These are phyloP conservation scores for Chlorella sp. DNA, from an alignment of 139 green algal genomes.

Conservation along the genomic window DNA sequence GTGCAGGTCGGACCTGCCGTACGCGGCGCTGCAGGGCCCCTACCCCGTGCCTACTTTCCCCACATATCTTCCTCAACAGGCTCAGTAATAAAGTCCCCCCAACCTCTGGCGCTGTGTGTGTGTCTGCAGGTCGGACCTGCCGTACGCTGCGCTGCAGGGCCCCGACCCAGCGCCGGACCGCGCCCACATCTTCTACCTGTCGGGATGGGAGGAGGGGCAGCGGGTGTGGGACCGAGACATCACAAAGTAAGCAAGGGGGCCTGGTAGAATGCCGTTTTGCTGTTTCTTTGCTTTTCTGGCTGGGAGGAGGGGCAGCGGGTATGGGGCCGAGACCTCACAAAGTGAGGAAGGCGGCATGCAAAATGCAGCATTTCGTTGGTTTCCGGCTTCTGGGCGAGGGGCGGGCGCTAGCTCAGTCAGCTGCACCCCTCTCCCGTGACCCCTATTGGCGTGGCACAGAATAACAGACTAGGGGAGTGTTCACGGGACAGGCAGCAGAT, in stretches of 20 bases:
- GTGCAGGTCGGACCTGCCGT: conserved; percentile 37
- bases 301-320: too few species aligned
- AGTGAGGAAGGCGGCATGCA: too few species aligned
- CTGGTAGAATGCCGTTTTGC: too few species aligned
- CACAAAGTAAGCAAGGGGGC: neutral
- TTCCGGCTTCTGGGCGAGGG: neutral
- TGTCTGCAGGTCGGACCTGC: conserved; percentile 25
- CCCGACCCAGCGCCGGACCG: conserved; percentile 23
- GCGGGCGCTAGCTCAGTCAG: too few species aligned
- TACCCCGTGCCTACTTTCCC: conserved; percentile 31
- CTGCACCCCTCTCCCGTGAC: too few species aligned
- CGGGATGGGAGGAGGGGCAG: neutral
- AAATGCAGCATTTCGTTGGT: too few species aligned
- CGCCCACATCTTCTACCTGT: conserved; percentile 18
- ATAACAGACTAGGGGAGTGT: too few species aligned
- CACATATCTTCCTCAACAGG: too few species aligned
- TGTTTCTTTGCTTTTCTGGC: neutral
- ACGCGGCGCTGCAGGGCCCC: conserved; percentile 29
- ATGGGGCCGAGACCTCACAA: too few species aligned
- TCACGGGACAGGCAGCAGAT: too few species aligned
- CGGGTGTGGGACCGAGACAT: conserved; percentile 2
- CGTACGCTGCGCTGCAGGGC: conserved; percentile 37
- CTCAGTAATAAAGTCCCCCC: too few species aligned
- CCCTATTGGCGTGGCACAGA: too few species aligned
- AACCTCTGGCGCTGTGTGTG: neutral